phyloP scores from a whole-genome alignment of 371 early-diverging fungal species.

The Quaeritorhiza haematococci region DNA sequence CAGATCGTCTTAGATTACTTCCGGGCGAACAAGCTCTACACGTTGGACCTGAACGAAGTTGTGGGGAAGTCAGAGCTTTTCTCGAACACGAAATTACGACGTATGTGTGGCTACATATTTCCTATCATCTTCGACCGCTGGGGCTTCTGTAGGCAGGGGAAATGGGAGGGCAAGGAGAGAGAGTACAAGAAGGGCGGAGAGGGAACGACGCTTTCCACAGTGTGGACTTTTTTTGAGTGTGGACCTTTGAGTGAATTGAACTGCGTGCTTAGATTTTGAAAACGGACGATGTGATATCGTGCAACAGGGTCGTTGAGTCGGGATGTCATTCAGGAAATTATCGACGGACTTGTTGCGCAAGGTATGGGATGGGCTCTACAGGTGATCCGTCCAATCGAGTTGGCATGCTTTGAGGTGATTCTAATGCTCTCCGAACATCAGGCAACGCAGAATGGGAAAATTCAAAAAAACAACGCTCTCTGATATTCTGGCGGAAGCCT shows the following conservation, averaged over 20 bases:
- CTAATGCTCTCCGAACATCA: slow-evolving; percentile 7
- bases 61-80: slow-evolving; percentile 54
- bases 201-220: not conserved
- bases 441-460: slow-evolving; percentile 75
- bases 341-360: slow-evolving; percentile 17
- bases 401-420: not conserved
- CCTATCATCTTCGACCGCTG: not conserved
- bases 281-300: slow-evolving; percentile 14
- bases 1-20: slow-evolving; percentile 67
- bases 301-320: slow-evolving; percentile 12
- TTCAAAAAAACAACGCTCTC: slow-evolving; percentile 51
- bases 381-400: too few relatives aligned
- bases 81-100: slow-evolving; percentile 59
- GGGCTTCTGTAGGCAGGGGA: not conserved
- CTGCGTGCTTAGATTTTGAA: slow-evolving; percentile 56
- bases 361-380: slow-evolving; percentile 1
- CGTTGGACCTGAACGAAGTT: slow-evolving; percentile 59
- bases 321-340: slow-evolving; percentile 12
- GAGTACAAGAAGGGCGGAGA: slow-evolving; percentile 5
- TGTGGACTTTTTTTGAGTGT: slow-evolving; percentile 8
- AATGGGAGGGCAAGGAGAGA: not conserved
- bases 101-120: slow-evolving; percentile 28
- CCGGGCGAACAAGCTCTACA: slow-evolving; percentile 55
- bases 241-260: slow-evolving; percentile 43
- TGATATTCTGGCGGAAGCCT: slow-evolving; percentile 82